Conservation (phyloP, 108 stramenopile species). For the Nannochloropsis gaditana region DNA sequence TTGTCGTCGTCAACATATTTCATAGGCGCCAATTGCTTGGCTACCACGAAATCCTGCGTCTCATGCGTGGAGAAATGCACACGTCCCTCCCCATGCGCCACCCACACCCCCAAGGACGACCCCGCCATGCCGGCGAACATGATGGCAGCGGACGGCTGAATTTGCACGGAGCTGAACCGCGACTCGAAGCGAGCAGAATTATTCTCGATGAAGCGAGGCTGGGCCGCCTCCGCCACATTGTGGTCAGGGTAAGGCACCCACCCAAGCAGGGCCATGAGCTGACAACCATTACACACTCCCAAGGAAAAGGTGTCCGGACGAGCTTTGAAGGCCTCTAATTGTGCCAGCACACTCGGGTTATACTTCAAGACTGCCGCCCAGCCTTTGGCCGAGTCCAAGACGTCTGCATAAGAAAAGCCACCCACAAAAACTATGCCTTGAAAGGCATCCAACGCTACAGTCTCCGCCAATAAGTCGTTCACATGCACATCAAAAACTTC, state of each 20-base stretch:
- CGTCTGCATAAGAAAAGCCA: conserved; percentile 97
- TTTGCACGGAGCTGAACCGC: conserved; percentile 76
- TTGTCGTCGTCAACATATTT: conserved; percentile 91
- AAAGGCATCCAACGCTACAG: conserved; percentile 35
- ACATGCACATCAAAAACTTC: conserved; percentile 88
- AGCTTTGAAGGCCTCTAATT: conserved; percentile 85
- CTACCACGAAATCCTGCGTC: conserved; percentile 62
- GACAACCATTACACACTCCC: conserved; percentile 99
- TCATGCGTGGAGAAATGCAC: conserved; percentile 75
- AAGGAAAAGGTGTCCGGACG: conserved; percentile 92
- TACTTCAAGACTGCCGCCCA: conserved; percentile 98
- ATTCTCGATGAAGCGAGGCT: conserved; percentile 94
- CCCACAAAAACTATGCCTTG: conserved; percentile 71
- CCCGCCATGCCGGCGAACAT: conserved; percentile 81
- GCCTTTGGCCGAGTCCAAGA: conserved; percentile 94
- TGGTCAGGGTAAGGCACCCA: conserved; percentile 75
- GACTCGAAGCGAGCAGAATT: conserved; percentile 91
- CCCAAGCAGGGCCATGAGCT: conserved; percentile 96
- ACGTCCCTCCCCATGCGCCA: conserved; percentile 96
- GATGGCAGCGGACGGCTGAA: conserved; percentile 38
- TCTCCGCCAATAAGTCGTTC: conserved; percentile 1
- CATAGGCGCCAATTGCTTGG: conserved; percentile 71
- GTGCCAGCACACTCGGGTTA: conserved; percentile 79
- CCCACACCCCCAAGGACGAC: conserved; percentile 92
- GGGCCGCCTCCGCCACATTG: conserved; percentile 56